These are phyloP conservation scores for Ilyonectria sp. DNA, from an alignment of 2,329 filamentous ascomycete species.

Conservation along the genomic window DNA sequence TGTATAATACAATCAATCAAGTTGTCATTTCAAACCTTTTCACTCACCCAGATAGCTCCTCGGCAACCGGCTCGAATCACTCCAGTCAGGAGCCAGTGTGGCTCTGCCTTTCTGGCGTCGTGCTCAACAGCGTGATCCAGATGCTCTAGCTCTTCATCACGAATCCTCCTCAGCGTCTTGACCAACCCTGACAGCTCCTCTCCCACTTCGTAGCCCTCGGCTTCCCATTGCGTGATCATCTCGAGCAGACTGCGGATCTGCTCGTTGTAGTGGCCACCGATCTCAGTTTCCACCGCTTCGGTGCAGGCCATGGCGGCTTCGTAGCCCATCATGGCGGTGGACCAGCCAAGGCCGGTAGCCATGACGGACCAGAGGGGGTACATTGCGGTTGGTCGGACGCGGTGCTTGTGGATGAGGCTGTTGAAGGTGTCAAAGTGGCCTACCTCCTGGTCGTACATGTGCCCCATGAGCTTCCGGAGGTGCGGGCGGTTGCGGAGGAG, in stretches of 20 bases:
- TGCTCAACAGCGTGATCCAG: slow-evolving; percentile 95
- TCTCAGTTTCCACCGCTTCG: slow-evolving; percentile 98
- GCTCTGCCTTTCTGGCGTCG: slow-evolving; percentile 90
- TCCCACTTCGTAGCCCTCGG: slow-evolving; percentile 83
- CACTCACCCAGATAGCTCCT: slow-evolving; percentile 93
- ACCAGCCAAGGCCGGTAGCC: slow-evolving; percentile 88
- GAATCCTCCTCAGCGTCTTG: slow-evolving; percentile 82
- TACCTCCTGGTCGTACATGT: slow-evolving; percentile 98
- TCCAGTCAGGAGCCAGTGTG: slow-evolving; percentile 90
- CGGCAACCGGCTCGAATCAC: slow-evolving; percentile 92
- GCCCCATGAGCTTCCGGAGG: slow-evolving; percentile 90
- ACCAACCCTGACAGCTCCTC: slow-evolving; percentile 83
- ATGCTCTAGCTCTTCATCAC: slow-evolving; percentile 97
- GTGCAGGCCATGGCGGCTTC: slow-evolving; percentile 99
- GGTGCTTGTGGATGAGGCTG: slow-evolving; percentile 84
- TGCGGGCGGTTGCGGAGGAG: slow-evolving; percentile 86
- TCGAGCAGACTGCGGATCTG: slow-evolving; percentile 87
- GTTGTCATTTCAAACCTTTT: slow-evolving; percentile 69
- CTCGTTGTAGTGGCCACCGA: slow-evolving; percentile 94
- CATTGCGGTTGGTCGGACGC: slow-evolving; percentile 91
- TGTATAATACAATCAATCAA: slow-evolving; percentile 45
- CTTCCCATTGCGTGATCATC: slow-evolving; percentile 84
- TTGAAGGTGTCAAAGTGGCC: slow-evolving; percentile 92
- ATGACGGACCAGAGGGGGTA: slow-evolving; percentile 91
- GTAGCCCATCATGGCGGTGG: slow-evolving; percentile 88